Conservation (phyloP, 2,329 filamentous ascomycete species). For the Sporothrix pseudoabietina region DNA sequence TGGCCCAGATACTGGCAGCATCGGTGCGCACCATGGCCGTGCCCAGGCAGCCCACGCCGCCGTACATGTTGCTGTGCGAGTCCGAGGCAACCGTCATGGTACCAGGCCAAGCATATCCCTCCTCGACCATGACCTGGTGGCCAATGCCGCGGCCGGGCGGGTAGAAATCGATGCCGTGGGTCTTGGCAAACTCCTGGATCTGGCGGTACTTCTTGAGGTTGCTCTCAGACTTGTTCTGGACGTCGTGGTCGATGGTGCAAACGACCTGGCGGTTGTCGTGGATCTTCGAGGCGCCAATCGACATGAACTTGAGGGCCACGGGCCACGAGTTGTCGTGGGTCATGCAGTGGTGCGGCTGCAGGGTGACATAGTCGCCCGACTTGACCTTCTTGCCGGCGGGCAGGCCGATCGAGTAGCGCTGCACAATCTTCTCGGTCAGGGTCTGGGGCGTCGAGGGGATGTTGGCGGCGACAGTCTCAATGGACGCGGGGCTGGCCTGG, state of each 20-base stretch:
- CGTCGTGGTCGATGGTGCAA: slow-evolving; percentile 84
- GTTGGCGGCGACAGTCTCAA: slow-evolving; percentile 31
- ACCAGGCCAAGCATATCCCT: slow-evolving; percentile 78
- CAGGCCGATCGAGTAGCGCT: slow-evolving; percentile 76
- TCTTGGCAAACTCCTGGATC: slow-evolving; percentile 79
- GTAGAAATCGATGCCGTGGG: slow-evolving; percentile 77
- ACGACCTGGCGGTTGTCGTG: slow-evolving; percentile 74
- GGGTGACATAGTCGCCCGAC: slow-evolving; percentile 80
- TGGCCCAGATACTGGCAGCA: slow-evolving; percentile 83
- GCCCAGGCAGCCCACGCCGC: slow-evolving; percentile 74
- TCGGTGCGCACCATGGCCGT: slow-evolving; percentile 86
- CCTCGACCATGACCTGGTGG: slow-evolving; percentile 90
- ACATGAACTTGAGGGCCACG: slow-evolving; percentile 72
- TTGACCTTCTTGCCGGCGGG: slow-evolving; percentile 72
- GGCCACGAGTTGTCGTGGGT: slow-evolving; percentile 66
- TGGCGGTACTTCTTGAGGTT: slow-evolving; percentile 82
- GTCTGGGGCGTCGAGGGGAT: slow-evolving; percentile 62
- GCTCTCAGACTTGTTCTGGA: slow-evolving; percentile 76
- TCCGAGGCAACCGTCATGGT: slow-evolving; percentile 80
- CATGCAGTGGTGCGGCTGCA: slow-evolving; percentile 74
- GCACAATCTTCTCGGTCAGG: slow-evolving; percentile 89
- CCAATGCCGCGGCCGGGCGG: slow-evolving; percentile 54
- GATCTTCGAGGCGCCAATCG: slow-evolving; percentile 75
- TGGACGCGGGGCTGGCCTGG: neutral
- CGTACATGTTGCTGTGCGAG: slow-evolving; percentile 80